Conservation (phyloP, 345 rosid genomes). For the Acer yangbiense region DNA sequence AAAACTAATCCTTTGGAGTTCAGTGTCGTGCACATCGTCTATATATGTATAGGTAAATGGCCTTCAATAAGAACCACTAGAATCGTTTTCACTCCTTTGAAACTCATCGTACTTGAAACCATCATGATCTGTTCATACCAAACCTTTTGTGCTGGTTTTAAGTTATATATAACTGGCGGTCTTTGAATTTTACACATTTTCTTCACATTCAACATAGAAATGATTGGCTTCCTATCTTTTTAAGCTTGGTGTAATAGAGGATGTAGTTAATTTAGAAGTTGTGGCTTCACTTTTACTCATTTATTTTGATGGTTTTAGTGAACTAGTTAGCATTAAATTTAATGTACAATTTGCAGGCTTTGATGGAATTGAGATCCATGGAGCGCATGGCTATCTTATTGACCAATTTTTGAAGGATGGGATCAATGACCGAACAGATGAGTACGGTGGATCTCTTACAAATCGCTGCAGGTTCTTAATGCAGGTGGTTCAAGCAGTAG, state of each 20-base stretch:
- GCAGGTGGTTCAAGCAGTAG: conserved; percentile 58
- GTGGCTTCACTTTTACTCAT: background rate
- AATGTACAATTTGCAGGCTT: conserved; percentile 47
- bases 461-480: conserved; percentile 73
- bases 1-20: background rate
- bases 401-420: conserved; percentile 87
- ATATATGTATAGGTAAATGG: no score
- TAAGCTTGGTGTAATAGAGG: background rate
- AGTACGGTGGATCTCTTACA: conserved; percentile 71
- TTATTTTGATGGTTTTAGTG: background rate
- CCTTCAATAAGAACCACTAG: no score
- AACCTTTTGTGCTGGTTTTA: background rate
- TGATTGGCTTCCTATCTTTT: background rate
- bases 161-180: no score
- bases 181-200: no score
- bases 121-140: no score
- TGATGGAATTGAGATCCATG: conserved; percentile 87
- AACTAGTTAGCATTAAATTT: no score
- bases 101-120: no score
- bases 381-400: conserved; percentile 85
- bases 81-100: no score
- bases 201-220: background rate
- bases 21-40: background rate
- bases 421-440: conserved; percentile 72
- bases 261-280: background rate